Evolutionary conservation across 2,329 filamentous ascomycete species (phyloP), one percentile per base, ranked within the genome.

Genomic region (Hypoxylon sp.): DNA sequence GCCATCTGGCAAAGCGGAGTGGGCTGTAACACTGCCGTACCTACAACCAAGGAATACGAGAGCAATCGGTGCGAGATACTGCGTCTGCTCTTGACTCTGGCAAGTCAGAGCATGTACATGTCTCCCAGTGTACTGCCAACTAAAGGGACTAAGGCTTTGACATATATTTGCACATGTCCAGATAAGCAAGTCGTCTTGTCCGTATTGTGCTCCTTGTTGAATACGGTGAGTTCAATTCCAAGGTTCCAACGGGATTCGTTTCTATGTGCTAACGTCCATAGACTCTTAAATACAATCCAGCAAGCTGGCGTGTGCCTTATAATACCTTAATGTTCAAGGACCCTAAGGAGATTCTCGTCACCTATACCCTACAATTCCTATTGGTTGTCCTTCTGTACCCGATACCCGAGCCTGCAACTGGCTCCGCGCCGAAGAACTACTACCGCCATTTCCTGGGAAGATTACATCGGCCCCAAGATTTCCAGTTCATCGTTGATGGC

Each of bases 1-100:
- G 92, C 94, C 60, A 98, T 99, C 78, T 99, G 96, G 96, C 94
- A 98, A 82, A 98, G 93, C 77, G 96, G 96, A 53, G 95, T 99
- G 31, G 96, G 96, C 13, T 98, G 95, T 84, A 97, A 97, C 79
- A 93, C 92, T 14, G 89, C 94, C 4, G 90, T 97, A 74, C 91
- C 91, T 8, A 95, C 94, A 2, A 98, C 91, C 58, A 97, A 94
- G 79, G 95, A 98, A 75, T 91, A 93, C 65, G 96, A 99, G 82
- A 97, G 88, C 82, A 98, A 98, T 80, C 89, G 96, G 66, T 94
- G 92, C 72, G 96, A 99, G 81, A 91, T 98, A 31, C 81, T 98
- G 75, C 89, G 95, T 22, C 84, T 99, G 64, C 86, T 99, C 44
- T 85, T 99, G 72, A 94, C 94, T 0, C 82, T 99, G 69, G 90